Evolutionary conservation across 345 rosid species (phyloP).

Genomic region (Linum trigynum): DNA sequence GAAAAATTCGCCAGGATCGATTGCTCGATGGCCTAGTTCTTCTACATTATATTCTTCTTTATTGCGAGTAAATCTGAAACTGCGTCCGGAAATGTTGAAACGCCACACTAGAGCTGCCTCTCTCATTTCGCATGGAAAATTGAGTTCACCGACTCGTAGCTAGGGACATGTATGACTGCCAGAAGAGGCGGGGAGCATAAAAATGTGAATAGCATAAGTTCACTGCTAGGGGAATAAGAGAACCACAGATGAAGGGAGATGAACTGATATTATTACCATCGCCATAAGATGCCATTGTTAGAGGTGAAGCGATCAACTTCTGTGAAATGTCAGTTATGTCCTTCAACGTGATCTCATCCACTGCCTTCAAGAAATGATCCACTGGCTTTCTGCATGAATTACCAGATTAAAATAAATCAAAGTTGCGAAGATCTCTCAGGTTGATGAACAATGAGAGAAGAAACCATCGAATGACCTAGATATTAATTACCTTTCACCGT

Average conservation of each 20-base stretch:
- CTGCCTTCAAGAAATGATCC: constrained; percentile 57
- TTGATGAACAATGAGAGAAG: not conserved
- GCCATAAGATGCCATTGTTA: constrained; percentile 80
- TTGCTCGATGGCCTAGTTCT: too few species aligned
- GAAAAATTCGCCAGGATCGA: too few species aligned
- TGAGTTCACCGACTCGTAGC: constrained; percentile 52
- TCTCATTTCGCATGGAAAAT: constrained; percentile 32
- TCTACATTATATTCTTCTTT: too few species aligned
- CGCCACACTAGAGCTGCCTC: too few species aligned
- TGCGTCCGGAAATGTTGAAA: too few species aligned
- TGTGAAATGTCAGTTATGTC: constrained; percentile 45
- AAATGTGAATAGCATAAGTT: not conserved
- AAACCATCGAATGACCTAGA: not conserved
- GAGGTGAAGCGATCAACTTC: constrained; percentile 62
- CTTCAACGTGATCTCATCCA: constrained; percentile 47
- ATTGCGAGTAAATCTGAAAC: too few species aligned
- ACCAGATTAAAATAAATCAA: not conserved
- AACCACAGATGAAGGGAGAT: too few species aligned
- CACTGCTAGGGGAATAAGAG: too few species aligned
- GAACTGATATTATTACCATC: constrained; percentile 43
- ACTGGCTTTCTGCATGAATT: constrained; percentile 55
- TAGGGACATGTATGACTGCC: constrained; percentile 60
- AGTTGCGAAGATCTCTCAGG: too few species aligned
- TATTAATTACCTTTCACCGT: constrained; percentile 60
- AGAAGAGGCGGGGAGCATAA: not conserved